A percentile compares a stretch with the other conserved stretches of the same genome.
Evolutionary conservation across 2,329 filamentous ascomycete genomes (phyloP).

Genomic region (Alternaria sp.): DNA sequence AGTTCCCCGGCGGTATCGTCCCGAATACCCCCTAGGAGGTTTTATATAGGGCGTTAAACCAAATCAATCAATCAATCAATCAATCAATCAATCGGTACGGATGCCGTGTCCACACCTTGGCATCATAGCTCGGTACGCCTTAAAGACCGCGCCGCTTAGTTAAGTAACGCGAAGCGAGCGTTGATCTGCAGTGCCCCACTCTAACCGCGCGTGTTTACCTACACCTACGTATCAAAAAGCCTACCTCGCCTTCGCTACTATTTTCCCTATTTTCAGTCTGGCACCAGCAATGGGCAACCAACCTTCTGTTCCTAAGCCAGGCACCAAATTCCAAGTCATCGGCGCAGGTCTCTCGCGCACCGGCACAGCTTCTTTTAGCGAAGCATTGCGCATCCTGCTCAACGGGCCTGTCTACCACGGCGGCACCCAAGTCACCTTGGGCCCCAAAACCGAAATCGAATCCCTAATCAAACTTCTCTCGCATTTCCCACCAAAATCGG

Average conservation of each 20-base stretch:
- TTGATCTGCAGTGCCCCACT: background rate
- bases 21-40: too few relatives aligned
- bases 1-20: too few relatives aligned
- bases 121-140: too few relatives aligned
- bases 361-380: constrained; percentile 61
- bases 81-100: too few relatives aligned
- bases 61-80: too few relatives aligned
- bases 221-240: background rate
- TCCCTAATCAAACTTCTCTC: constrained; percentile 38
- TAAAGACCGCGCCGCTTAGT: background rate
- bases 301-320: constrained; percentile 28
- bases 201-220: background rate
- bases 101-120: too few relatives aligned
- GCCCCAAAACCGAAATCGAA: constrained; percentile 22
- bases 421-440: constrained; percentile 53
- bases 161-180: background rate
- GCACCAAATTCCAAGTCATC: constrained; percentile 53
- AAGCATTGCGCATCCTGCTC: constrained; percentile 59
- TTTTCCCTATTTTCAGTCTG: background rate
- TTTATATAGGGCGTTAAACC: too few relatives aligned
- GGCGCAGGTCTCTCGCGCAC: constrained; percentile 58
- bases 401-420: constrained; percentile 61
- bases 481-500: constrained; percentile 21
- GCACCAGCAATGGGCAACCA: constrained; percentile 30
- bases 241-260: background rate